Conservation (phyloP, 805 yeast genomes). For the Wickerhamomyces sydowiorum region DNA sequence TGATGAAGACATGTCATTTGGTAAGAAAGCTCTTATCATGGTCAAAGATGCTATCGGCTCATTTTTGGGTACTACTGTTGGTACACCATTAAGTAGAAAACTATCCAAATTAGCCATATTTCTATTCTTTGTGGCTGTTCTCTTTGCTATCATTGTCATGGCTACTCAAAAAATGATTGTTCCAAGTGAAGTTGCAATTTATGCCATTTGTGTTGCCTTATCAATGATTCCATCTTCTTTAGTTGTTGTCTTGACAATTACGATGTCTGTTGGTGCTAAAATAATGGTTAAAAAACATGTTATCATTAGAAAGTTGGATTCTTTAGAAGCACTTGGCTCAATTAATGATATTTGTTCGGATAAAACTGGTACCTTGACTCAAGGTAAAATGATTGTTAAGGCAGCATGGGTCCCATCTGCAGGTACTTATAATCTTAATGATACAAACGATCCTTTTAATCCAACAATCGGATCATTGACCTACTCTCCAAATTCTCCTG, state of each 20-base stretch:
- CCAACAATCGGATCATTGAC: conserved; percentile 49
- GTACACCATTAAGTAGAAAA: conserved; percentile 77
- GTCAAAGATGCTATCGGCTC: conserved; percentile 53
- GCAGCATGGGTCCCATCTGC: conserved; percentile 62
- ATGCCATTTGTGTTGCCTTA: conserved; percentile 77
- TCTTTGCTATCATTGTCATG: conserved; percentile 84
- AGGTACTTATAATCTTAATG: conserved; percentile 51
- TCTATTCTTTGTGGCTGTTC: conserved; percentile 71
- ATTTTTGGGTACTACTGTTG: conserved; percentile 68
- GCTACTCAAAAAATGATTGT: conserved; percentile 73
- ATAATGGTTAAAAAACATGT: conserved; percentile 64
- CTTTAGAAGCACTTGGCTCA: conserved; percentile 74
- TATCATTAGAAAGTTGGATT: conserved; percentile 70
- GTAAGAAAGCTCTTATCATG: conserved; percentile 32
- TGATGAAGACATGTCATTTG: conserved; percentile 36
- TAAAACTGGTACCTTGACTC: conserved; percentile 78
- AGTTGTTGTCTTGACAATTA: conserved; percentile 76
- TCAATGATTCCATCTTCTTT: conserved; percentile 81
- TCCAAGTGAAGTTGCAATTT: conserved; percentile 76
- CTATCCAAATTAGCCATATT: conserved; percentile 72
- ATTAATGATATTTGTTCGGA: conserved; percentile 78
- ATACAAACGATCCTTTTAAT: conserved; percentile 55
- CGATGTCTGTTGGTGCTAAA: conserved; percentile 80
- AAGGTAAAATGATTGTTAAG: conserved; percentile 73
- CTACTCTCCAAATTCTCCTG: conserved; percentile 18